Evolutionary conservation across 352 stramenopile species (phyloP), one percentile per base, ranked within the genome.

Genomic region (Phytophthora rubi): DNA sequence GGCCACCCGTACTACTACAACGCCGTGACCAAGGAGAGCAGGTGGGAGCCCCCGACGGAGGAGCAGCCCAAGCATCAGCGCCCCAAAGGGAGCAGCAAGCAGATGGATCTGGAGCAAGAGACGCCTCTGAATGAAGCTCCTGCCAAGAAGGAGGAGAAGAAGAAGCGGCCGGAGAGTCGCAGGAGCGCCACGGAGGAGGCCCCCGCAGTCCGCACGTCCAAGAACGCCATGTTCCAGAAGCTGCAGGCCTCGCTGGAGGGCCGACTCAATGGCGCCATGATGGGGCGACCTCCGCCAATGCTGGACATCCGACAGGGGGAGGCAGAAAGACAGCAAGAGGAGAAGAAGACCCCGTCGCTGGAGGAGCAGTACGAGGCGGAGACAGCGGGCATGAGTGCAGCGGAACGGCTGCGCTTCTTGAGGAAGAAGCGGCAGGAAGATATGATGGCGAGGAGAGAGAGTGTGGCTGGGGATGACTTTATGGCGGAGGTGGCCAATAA

Each of bases 1-100:
- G 84, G 84, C 3, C 79, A 82, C 23, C 54, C 68, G 10, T 90
- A 92, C 63, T 92, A 85, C 61, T 90, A 90, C 68, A 92, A 92
- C 44, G 66, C 79, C 44, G 70, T 79, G 23, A 90, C 82, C 0
- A 79, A 84, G 30, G 82, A 90, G 65, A 92, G 84, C 59, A 76
- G 81, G 4, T 92, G 84, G 84, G 85, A 90, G 63, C 69, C 77
- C 35, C 82, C 82, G 58, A 49, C 68, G 56, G 53, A 66, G 62
- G 16, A 62, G 26, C 6, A 28, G 49, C 23, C 58, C 6, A 69
- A 71, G 53, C 45, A 53, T 35, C 55, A 60, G n/a, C 26, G 47
- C 8, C n/a, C 55, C 49, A 65, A 51, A 63, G 51, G 53, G 12
- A 62, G 56, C 59, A 71, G 48, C 59, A 63, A 42, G 26, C 37